Evolutionary conservation across 1,139 yeast species (phyloP), one percentile per base, ranked within the genome.

Genomic region (Taphrina wiesneri): DNA sequence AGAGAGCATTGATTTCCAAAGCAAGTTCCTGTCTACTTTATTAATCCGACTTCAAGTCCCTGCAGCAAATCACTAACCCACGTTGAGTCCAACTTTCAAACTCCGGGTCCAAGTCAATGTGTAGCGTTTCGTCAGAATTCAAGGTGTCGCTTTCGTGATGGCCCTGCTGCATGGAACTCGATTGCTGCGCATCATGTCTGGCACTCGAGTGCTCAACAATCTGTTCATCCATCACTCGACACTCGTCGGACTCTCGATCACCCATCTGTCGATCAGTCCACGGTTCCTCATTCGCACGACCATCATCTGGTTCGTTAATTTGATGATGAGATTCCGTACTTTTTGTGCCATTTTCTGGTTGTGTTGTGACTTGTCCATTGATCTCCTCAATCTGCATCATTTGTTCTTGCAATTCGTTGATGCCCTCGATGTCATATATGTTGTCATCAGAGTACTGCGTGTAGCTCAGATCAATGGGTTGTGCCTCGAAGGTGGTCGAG

Each of bases 1-100:
- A 19, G 13, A 54, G 2, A 9, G 36, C 49, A 11, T 30, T 36
- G 21, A 36, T 21, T 15, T 54, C 49, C 34, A 39, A 11, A n/a
- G 59, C 59, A 25, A 54, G 46, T 25, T 54, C 43, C 39, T 54
- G 59, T n/a, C 59, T 54, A 21, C 9, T 25, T 45, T n/a, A 45
- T 45, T 23, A 11, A 41, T 3, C 13, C 39, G 13, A 13, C 39
- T 32, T 32, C 13, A 9, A 32, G 13, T 13, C 9, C 13, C 9
- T 32, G 9, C 39, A 13, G 13, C 9, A 13, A 9, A n/a, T n/a
- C 23, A 45, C 49, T 11, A 11, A 45, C 49, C 49, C 49, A 21
- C 49, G 49, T 9, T 23, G 49, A 9, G 26, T n/a, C 49, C 49
- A 45, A 5, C 28, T 9, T 7, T 21, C 28, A 7, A 45, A 45